Conservation (phyloP, 2,329 filamentous ascomycete species). For the Aspergillus sergii region DNA sequence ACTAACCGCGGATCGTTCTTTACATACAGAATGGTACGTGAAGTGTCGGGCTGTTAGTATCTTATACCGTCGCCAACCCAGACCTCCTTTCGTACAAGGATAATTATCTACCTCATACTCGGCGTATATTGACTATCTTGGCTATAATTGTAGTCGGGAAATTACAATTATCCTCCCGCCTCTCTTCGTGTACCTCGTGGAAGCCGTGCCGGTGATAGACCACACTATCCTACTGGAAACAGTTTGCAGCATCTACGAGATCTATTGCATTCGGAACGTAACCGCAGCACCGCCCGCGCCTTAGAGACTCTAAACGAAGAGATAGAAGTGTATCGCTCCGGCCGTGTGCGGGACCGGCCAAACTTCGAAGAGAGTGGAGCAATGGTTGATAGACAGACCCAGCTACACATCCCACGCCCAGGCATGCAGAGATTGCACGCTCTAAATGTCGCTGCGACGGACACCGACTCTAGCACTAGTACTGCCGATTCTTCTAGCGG, state of each 20-base stretch:
- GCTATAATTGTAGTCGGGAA: slow-evolving; percentile 40
- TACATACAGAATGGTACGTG: slow-evolving; percentile 9
- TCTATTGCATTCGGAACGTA: slow-evolving; percentile 40
- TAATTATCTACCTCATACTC: background rate
- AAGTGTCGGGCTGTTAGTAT: background rate
- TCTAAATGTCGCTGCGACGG: slow-evolving; percentile 16
- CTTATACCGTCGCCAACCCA: background rate
- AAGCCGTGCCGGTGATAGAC: slow-evolving; percentile 26
- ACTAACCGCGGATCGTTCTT: slow-evolving; percentile 9
- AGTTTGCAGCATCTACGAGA: slow-evolving; percentile 42
- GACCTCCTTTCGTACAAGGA: background rate
- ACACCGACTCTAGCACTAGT: slow-evolving; percentile 22
- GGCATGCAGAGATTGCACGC: slow-evolving; percentile 17
- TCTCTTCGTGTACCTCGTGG: slow-evolving; percentile 34
- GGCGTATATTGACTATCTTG: slow-evolving; percentile 21
- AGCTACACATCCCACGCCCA: slow-evolving; percentile 21
- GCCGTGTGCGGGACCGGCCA: slow-evolving; percentile 27
- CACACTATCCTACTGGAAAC: slow-evolving; percentile 25
- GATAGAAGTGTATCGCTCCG: slow-evolving; percentile 34
- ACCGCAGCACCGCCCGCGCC: slow-evolving; percentile 35
- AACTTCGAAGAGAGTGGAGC: slow-evolving; percentile 30
- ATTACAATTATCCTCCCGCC: slow-evolving; percentile 46
- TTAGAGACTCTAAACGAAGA: slow-evolving; percentile 45
- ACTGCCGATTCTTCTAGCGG: slow-evolving; percentile 21
- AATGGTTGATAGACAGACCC: slow-evolving; percentile 29